A percentile compares a stretch with the other conserved stretches of the same genome.
phyloP scores from a whole-genome alignment of 768 basidiomycete species.

The Coprinopsis sp. region DNA sequence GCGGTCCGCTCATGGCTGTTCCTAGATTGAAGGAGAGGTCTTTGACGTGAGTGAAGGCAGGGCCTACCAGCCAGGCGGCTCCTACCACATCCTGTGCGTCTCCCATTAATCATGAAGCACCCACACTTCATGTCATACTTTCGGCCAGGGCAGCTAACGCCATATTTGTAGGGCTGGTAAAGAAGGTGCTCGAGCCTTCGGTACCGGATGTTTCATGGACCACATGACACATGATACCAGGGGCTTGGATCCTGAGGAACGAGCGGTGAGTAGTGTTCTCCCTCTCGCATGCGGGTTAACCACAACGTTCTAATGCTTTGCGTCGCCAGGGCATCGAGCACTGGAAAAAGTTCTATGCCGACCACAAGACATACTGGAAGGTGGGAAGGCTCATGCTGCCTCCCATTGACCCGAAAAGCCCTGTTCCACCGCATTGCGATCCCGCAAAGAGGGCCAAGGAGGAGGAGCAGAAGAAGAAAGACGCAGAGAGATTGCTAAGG shows the following conservation, averaged over 20 bases:
- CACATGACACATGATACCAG: constrained; percentile 91
- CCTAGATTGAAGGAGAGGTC: constrained; percentile 85
- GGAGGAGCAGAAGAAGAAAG: constrained; percentile 21
- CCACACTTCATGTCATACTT: not conserved
- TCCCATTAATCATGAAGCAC: too few relatives aligned
- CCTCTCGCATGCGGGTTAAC: not conserved
- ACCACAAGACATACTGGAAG: constrained; percentile 75
- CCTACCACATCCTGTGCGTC: constrained; percentile 68
- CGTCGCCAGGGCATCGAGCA: constrained; percentile 61
- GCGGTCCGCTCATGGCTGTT: constrained; percentile 2
- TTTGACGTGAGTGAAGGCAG: constrained; percentile 83
- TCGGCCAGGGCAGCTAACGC: constrained; percentile 15
- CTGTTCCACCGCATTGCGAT: constrained; percentile 73
- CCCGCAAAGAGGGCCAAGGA: constrained; percentile 47
- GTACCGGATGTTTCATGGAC: constrained; percentile 87
- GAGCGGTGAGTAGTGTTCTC: constrained; percentile 50
- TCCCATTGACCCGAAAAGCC: constrained; percentile 70
- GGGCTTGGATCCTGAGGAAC: constrained; percentile 68
- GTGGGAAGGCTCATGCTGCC: constrained; percentile 73
- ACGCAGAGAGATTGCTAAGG: constrained; percentile 14
- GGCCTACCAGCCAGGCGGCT: constrained; percentile 86
- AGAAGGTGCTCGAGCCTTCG: constrained; percentile 91
- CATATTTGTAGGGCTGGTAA: constrained; percentile 55
- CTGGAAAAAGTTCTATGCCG: constrained; percentile 88
- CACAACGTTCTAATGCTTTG: constrained; percentile 3